Evolutionary conservation across 805 yeast genomes (phyloP), one percentile per base, ranked within the genome.

Genomic region (Diddensiella santjacobensis): DNA sequence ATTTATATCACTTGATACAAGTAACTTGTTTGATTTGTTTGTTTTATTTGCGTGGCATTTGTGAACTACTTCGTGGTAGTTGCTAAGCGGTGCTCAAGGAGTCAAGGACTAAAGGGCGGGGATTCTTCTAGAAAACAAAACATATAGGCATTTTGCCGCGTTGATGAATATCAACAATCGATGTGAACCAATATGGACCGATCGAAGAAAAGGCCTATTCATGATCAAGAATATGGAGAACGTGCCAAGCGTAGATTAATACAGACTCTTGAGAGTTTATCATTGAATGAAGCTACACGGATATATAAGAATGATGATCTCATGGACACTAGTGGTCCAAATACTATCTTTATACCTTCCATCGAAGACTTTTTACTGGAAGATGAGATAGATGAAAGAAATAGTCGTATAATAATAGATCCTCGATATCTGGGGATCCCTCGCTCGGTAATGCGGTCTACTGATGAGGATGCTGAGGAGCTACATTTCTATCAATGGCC

Each of bases 171-270:
- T n/a, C n/a, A n/a, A n/a, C n/a, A n/a, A n/a, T n/a, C n/a, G n/a
- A n/a, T n/a, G n/a, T n/a, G n/a, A 26, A 26, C 31, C 8, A 26
- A 13, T 13, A 26, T 26, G 31, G 13, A 26, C 13, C 31, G 11
- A 8, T 8, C 31, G 15, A 19, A 4, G 17, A 40, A 40, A 22
- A 40, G 43, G 43, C 33, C 29, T 13, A 26, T 33, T 13, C 39
- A 43, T 3, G 38, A 39, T 22, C 48, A 50, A 26, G 40, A 37
- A 8, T 35, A 22, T 22, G 8, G 38, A 22, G 47, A 47, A 4
- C 35, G 51, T 3, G 42, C 23, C 77, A 80, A 79, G 78, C 82
- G 58, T 3, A 49, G 53, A 35, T 45, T 54, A 18, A 40, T 54
- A 11, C 52, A 47, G n/a, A 35, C 19, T 15, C 23, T 54, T 13